These are phyloP conservation scores for Annulohypoxylon truncatum DNA, from an alignment of 2,329 filamentous ascomycete species.

Conservation along the genomic window DNA sequence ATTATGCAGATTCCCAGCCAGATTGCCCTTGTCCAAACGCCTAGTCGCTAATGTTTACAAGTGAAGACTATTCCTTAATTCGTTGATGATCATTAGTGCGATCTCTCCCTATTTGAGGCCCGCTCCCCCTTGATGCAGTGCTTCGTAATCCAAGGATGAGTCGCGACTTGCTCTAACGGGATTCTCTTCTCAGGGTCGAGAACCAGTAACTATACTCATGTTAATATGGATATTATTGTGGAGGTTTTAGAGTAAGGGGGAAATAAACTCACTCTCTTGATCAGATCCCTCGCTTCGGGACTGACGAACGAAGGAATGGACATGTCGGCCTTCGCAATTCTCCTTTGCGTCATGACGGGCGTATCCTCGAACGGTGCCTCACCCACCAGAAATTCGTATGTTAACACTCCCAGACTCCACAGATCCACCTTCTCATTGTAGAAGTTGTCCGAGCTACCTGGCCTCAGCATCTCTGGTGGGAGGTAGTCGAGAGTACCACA, in stretches of 20 bases:
- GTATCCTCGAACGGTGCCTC: constrained; percentile 98
- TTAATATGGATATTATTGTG: constrained; percentile 29
- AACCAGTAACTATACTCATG: constrained; percentile 76
- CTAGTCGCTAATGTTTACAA: constrained; percentile 36
- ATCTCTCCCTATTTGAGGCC: constrained; percentile 63
- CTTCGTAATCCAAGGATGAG: constrained; percentile 96
- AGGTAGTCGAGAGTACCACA: constrained; percentile 98
- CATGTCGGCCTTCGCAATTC: constrained; percentile 92
- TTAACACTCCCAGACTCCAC: constrained; percentile 94
- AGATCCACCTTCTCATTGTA: constrained; percentile 97
- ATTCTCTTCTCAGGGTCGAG: constrained; percentile 95
- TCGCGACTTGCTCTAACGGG: constrained; percentile 86
- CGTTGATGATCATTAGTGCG: constrained; percentile 40
- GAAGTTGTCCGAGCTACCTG: constrained; percentile 82
- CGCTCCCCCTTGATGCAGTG: constrained; percentile 80
- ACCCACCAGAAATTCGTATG: constrained; percentile 95
- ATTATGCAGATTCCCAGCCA: constrained; percentile 40
- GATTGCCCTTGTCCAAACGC: constrained; percentile 43
- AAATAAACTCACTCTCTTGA: constrained; percentile 80
- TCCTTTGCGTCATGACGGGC: constrained; percentile 90
- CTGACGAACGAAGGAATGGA: constrained; percentile 91
- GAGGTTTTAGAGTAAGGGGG: neutral
- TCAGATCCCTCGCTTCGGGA: constrained; percentile 88
- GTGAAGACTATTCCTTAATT: constrained; percentile 37
- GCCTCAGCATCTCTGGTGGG: constrained; percentile 96